These are phyloP conservation scores for Nemophila menziesii DNA, from an alignment of 257 asterid genomes.

Conservation along the genomic window DNA sequence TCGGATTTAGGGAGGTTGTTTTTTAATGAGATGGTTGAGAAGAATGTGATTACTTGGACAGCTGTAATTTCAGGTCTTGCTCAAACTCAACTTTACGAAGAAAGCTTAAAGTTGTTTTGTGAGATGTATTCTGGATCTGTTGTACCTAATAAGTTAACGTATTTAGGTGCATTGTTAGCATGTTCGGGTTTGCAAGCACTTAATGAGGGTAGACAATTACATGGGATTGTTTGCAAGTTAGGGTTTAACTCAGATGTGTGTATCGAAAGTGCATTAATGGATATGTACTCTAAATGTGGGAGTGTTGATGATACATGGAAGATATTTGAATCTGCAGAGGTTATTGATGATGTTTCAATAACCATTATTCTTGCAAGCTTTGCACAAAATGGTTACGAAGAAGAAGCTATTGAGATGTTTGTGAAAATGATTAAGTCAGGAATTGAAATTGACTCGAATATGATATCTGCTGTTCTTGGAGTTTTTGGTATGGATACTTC, in stretches of 20 bases:
- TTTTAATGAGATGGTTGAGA: constrained; percentile 53
- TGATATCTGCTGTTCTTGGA: constrained; percentile 65
- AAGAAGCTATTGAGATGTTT: constrained; percentile 62
- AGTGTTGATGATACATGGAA: constrained; percentile 50
- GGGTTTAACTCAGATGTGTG: constrained; percentile 58
- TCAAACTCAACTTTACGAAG: constrained; percentile 37
- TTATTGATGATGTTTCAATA: constrained; percentile 54
- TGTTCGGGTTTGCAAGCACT: constrained; percentile 65
- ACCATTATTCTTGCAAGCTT: constrained; percentile 63
- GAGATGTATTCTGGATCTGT: constrained; percentile 35
- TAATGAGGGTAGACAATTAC: constrained; percentile 64
- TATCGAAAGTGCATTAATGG: constrained; percentile 77
- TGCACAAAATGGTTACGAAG: constrained; percentile 66
- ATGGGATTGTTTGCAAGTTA: constrained; percentile 45
- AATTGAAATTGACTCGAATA: constrained; percentile 38
- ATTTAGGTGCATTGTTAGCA: constrained; percentile 50
- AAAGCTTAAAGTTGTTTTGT: constrained; percentile 52
- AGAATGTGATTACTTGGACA: constrained; percentile 83
- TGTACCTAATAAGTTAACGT: constrained; percentile 54
- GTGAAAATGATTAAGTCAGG: constrained; percentile 49
- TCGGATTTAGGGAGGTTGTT: constrained; percentile 42
- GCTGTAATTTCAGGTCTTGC: constrained; percentile 68
- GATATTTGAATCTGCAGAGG: constrained; percentile 63
- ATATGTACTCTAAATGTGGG: constrained; percentile 74
- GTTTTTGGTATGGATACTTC: constrained; percentile 40